Evolutionary conservation across 345 rosid genomes (phyloP).

Genomic region (Bruguiera gymnorhiza): DNA sequence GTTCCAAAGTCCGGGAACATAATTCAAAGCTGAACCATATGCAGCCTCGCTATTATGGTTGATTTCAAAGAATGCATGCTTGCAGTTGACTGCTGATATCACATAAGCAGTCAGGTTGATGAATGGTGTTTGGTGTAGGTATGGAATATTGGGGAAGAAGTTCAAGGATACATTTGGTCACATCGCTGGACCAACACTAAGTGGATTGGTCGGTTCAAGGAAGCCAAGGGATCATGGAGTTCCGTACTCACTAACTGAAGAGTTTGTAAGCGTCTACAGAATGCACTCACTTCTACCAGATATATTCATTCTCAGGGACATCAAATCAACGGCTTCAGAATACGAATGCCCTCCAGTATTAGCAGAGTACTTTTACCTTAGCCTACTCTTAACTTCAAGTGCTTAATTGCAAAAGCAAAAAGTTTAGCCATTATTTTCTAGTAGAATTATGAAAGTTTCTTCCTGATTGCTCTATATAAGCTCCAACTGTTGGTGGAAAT

Average conservation of each 20-base stretch:
- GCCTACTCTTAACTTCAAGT: neutral
- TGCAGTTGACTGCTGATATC: no score
- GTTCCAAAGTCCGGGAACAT: neutral
- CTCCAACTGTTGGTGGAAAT: no score
- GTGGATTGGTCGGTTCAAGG: conserved; percentile 49
- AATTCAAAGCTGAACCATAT: neutral
- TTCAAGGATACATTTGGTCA: conserved; percentile 60
- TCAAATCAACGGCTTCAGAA: conserved; percentile 18
- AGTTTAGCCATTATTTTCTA: no score
- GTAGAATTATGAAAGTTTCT: no score
- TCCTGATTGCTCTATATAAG: no score
- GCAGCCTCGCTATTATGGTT: no score
- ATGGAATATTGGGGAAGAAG: conserved; percentile 56
- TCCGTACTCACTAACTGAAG: conserved; percentile 63
- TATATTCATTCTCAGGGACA: conserved; percentile 34
- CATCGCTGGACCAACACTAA: conserved; percentile 35
- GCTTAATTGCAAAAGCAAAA: neutral
- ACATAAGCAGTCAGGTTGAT: no score
- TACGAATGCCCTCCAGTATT: conserved; percentile 41
- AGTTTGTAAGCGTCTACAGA: conserved; percentile 54
- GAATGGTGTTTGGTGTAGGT: conserved; percentile 22
- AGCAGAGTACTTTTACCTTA: conserved; percentile 17
- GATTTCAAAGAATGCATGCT: no score
- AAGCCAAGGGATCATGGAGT: conserved; percentile 53
- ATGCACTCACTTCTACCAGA: conserved; percentile 63